Conservation (phyloP, 805 yeast genomes). For the Torulaspora delbrueckii region DNA sequence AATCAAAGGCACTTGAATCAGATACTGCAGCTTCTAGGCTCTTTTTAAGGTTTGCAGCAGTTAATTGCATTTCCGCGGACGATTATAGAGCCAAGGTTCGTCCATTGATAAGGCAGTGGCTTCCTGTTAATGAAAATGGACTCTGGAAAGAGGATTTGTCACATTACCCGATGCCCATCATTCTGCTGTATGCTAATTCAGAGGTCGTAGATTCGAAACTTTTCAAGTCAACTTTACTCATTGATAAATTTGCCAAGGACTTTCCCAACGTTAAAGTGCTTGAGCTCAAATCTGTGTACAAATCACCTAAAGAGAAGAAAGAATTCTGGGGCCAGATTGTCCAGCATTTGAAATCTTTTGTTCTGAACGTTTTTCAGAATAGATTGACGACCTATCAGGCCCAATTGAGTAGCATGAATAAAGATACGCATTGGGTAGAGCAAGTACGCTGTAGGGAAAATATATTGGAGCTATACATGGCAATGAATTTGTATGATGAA, state of each 20-base stretch:
- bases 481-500: conserved; percentile 28
- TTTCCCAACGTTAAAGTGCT: conserved; percentile 29
- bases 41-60: conserved; percentile 62
- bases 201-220: conserved; percentile 30
- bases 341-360: conserved; percentile 19
- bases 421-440: conserved; percentile 5
- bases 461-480: conserved; percentile 24
- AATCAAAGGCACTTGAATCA: conserved; percentile 9
- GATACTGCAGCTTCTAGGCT: conserved; percentile 33
- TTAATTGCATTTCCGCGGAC: conserved; percentile 63
- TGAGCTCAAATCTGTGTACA: conserved; percentile 34
- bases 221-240: conserved; percentile 31
- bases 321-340: conserved; percentile 31
- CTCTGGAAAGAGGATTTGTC: background rate
- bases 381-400: conserved; percentile 18
- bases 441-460: conserved; percentile 23
- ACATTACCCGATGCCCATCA: conserved; percentile 18
- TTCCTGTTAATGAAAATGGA: conserved; percentile 29
- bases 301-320: conserved; percentile 28
- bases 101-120: conserved; percentile 80
- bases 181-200: conserved; percentile 30
- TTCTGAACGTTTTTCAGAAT: conserved; percentile 27
- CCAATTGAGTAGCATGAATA: conserved; percentile 4
- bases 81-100: conserved; percentile 74
- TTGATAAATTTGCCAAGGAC: conserved; percentile 33